These are phyloP conservation scores for Vitis hybrid DNA, from an alignment of 177 flowering plant species.

Conservation along the genomic window DNA sequence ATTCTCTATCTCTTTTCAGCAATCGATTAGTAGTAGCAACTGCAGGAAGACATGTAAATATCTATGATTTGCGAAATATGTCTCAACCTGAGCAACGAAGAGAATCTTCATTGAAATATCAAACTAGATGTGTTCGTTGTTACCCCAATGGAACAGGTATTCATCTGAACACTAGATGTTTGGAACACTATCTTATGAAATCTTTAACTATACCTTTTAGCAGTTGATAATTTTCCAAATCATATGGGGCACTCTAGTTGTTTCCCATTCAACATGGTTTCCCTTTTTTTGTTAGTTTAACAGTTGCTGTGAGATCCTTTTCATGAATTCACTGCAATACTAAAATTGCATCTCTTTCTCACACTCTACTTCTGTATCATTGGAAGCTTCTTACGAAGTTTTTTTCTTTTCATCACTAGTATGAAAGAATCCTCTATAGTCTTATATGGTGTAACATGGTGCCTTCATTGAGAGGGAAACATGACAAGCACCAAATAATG, in stretches of 20 bases:
- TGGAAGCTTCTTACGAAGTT: too few relatives aligned
- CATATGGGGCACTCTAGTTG: too few relatives aligned
- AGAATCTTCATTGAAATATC: constrained; percentile 96
- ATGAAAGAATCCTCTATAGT: background rate
- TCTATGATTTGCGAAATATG: constrained; percentile 95
- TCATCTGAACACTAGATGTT: background rate
- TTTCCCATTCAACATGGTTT: too few relatives aligned
- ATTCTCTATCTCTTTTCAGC: constrained; percentile 92
- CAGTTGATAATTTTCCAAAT: background rate
- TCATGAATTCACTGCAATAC: too few relatives aligned
- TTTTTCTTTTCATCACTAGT: background rate
- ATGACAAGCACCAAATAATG: background rate
- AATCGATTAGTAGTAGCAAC: constrained; percentile 95
- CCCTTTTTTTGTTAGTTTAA: too few relatives aligned
- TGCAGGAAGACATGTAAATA: constrained; percentile 98
- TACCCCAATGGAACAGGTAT: constrained; percentile 99
- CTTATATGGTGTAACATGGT: background rate
- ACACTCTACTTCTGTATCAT: too few relatives aligned
- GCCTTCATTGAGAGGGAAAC: background rate
- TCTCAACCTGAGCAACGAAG: constrained; percentile 97
- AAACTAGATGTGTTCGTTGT: constrained; percentile 95
- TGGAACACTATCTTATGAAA: background rate
- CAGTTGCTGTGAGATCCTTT: too few relatives aligned
- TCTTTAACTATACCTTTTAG: background rate
- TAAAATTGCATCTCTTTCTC: too few relatives aligned